Evolutionary conservation across 1,139 yeast genomes (phyloP), one percentile per base, ranked within the genome.

Genomic region (Yarrowia galli): DNA sequence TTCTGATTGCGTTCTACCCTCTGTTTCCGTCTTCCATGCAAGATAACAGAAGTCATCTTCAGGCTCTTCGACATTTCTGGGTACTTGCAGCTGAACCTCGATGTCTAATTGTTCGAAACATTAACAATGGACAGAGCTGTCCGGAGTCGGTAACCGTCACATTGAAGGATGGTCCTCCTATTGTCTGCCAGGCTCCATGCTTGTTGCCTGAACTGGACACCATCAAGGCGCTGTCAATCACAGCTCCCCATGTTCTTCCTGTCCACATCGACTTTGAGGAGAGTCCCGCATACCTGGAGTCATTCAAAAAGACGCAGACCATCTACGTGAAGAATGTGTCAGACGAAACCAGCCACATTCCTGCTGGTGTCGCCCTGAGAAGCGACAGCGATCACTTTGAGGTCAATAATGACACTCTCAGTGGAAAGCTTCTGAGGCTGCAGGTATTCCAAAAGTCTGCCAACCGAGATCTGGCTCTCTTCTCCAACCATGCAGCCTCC

Each of bases 51-150:
- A 85, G 89, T 18, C 92, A 91, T 75, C 79, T 95, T 68, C 97
- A 92, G 76, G 97, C 97, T 1, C 80, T 93, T 60, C 83, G 97
- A 64, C 97, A 92, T 76, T 89, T 96, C 71, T 96, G 99, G 98
- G 90, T 93, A 0, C 79, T 95, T 71, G 86, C 97, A 0, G 89
- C 90, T 10, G 95, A 89, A 72, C 89, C 91, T 1, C 80, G 98
- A 69, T 92, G 98, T 76, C 79, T 95, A 18, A 84, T 91, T 13
- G 84, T 90, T 0, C 82, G 95, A 69, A 93, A 93, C 75, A 88
- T 88, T 18, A 85, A 82, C 40, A 84, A 89, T 0, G 84, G 69
- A 4, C 69, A 67, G 22, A 76, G 76, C 2, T 71, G 73, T 18
- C 69, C 84, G 66, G 81, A 88, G 16, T 85, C 86, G 0, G 83